Conservation (phyloP, 176 grass and related monocot species). For the Musa schizocarpa region DNA sequence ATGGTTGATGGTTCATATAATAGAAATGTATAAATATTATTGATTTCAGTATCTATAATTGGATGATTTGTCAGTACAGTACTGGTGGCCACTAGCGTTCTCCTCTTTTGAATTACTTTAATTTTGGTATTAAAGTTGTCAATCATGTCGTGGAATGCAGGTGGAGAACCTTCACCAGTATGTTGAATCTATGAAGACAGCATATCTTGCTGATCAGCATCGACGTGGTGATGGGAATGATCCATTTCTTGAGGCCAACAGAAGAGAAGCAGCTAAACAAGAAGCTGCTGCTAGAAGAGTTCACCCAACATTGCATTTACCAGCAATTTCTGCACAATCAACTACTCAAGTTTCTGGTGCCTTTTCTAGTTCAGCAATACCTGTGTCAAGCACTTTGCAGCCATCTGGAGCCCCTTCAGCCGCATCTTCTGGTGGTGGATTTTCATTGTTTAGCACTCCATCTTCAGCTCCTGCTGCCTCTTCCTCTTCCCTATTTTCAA, state of each 20-base stretch:
- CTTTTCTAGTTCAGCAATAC: background rate
- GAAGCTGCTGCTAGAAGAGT: slow-evolving; percentile 47
- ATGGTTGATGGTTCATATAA: background rate
- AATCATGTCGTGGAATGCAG: slow-evolving; percentile 32
- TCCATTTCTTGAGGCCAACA: slow-evolving; percentile 70
- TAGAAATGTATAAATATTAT: background rate
- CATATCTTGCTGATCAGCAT: slow-evolving; percentile 39
- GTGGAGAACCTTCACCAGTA: slow-evolving; percentile 71
- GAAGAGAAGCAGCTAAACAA: slow-evolving; percentile 50
- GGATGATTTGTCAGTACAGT: background rate
- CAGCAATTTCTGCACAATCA: slow-evolving; percentile 41
- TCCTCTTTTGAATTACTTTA: background rate
- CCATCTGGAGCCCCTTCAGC: slow-evolving; percentile 34
- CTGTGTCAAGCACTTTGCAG: slow-evolving; percentile 27
- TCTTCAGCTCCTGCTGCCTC: slow-evolving; percentile 37
- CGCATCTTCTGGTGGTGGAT: slow-evolving; percentile 33
- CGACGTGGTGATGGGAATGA: slow-evolving; percentile 41
- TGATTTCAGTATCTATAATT: background rate
- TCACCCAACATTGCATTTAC: slow-evolving; percentile 60
- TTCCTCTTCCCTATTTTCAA: slow-evolving; percentile 57
- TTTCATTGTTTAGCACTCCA: slow-evolving; percentile 41
- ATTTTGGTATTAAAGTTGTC: background rate
- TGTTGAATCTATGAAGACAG: slow-evolving; percentile 48
- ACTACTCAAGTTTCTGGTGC: slow-evolving; percentile 15
- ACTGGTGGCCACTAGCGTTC: too few species aligned